Percentiles rank a stretch among this genome's conserved stretches.
Conservation (phyloP, 192 early-diverging fungal genomes). For the Ramicandelaber brevisporus region DNA sequence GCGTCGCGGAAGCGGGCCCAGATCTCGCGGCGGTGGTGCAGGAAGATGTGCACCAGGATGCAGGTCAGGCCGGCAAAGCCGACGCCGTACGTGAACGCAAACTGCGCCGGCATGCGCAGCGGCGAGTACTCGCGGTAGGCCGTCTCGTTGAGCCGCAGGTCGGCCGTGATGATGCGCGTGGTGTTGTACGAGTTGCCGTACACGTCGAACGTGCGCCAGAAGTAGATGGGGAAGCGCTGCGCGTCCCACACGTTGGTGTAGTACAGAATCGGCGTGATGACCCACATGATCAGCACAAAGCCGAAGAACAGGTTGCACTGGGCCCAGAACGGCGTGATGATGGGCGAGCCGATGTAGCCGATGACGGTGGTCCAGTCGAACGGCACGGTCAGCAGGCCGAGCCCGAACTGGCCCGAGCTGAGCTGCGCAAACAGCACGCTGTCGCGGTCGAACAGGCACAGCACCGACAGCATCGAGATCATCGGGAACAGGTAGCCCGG, state of each 20-base stretch:
- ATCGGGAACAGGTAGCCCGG: constrained; percentile 24
- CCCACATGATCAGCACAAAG: constrained; percentile 45
- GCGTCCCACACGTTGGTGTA: constrained; percentile 35
- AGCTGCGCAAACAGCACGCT: constrained; percentile 16
- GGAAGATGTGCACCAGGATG: constrained; percentile 32
- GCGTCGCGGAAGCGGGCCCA: constrained; percentile 27
- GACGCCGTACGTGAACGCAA: constrained; percentile 40
- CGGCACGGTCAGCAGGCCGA: constrained; percentile 40
- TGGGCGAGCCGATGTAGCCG: constrained; percentile 25
- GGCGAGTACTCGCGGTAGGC: constrained; percentile 35
- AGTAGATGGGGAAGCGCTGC: constrained; percentile 31
- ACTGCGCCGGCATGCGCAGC: constrained; percentile 37
- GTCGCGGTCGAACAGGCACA: constrained; percentile 20
- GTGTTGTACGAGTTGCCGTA: constrained; percentile 29
- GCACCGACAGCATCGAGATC: constrained; percentile 19
- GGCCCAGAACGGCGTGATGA: constrained; percentile 54
- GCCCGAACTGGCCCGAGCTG: constrained; percentile 24
- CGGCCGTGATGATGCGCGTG: constrained; percentile 6
- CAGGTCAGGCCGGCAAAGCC: constrained; percentile 44
- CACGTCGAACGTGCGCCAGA: constrained; percentile 26
- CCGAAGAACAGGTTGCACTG: constrained; percentile 43
- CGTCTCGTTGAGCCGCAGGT: constrained; percentile 18
- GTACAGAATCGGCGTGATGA: constrained; percentile 42
- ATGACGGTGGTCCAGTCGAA: constrained; percentile 51
- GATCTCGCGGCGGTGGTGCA: constrained; percentile 50